Percentiles rank a stretch among this genome's conserved stretches.
phyloP scores from a whole-genome alignment of 2,329 filamentous ascomycete genomes.

The Colletotrichum phormii region DNA sequence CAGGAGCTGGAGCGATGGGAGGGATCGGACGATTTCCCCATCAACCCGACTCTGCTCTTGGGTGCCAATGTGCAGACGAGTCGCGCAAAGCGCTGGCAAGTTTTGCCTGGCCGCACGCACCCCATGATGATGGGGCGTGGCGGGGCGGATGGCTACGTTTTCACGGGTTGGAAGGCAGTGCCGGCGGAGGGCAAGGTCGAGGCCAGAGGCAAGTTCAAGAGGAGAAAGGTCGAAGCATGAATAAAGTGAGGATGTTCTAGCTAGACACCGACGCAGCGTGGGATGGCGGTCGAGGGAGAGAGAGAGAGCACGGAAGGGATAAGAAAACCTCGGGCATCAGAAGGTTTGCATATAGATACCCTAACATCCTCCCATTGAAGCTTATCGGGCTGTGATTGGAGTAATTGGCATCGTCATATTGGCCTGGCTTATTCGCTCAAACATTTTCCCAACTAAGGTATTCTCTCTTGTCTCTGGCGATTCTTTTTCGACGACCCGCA shows the following conservation, averaged over 20 bases:
- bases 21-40: conserved; percentile 80
- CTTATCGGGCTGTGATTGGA: conserved; percentile 10
- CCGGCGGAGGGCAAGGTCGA: conserved; percentile 84
- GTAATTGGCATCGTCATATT: conserved; percentile 30
- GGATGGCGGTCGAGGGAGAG: background rate
- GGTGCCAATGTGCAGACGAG: conserved; percentile 85
- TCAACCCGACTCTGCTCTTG: conserved; percentile 88
- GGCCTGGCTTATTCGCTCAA: conserved; percentile 22
- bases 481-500: conserved; percentile 3
- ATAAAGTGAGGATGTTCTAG: background rate
- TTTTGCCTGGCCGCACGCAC: conserved; percentile 90
- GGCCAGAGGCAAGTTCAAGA: conserved; percentile 83
- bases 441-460: background rate
- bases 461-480: background rate
- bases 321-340: background rate
- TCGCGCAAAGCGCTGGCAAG: conserved; percentile 85
- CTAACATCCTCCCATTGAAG: conserved; percentile 16
- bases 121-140: conserved; percentile 92
- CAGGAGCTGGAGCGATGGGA: conserved; percentile 67
- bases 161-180: conserved; percentile 84
- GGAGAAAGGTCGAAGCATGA: conserved; percentile 67
- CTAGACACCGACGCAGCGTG: background rate
- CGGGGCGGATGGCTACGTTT: conserved; percentile 90
- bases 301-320: background rate
- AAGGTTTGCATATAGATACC: conserved; percentile 29